A percentile compares a stretch with the other conserved stretches of the same genome.
Conservation (phyloP, 805 yeast genomes). For the Saturnispora halmiae region DNA sequence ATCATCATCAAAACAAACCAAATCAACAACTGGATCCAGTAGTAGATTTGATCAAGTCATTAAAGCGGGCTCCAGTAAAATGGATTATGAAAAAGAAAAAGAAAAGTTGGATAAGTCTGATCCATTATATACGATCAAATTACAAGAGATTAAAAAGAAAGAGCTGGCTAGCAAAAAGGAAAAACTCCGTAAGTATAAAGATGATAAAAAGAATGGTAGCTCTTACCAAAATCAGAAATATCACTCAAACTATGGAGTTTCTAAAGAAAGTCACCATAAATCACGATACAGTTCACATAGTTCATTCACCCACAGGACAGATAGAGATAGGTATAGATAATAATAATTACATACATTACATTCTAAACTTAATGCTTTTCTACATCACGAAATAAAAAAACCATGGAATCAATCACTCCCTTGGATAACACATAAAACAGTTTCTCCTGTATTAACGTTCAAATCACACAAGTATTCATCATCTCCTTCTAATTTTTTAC, state of each 20-base stretch:
- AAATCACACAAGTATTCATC: constrained; percentile 40
- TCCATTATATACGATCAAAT: constrained; percentile 40
- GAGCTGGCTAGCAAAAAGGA: constrained; percentile 12
- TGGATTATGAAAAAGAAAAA: constrained; percentile 15
- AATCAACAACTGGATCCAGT: background rate
- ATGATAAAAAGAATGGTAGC: too few species aligned
- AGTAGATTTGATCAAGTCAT: constrained; percentile 19
- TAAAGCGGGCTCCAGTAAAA: background rate
- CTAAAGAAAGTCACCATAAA: background rate
- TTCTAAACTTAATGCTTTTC: too few species aligned
- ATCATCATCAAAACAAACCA: too few species aligned
- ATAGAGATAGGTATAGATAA: too few species aligned
- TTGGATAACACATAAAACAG: constrained; percentile 29
- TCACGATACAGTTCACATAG: background rate
- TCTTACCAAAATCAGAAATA: background rate
- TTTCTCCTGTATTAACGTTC: constrained; percentile 47
- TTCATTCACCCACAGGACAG: too few species aligned
- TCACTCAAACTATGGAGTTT: background rate
- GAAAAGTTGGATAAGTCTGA: constrained; percentile 32
- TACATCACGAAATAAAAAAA: too few species aligned
- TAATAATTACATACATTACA: too few species aligned
- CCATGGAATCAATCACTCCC: background rate
- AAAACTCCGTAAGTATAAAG: constrained; percentile 1
- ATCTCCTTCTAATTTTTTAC: constrained; percentile 31
- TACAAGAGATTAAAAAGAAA: constrained; percentile 21